Conservation (phyloP, 1,139 yeast species). For the Kodamaea plutei region DNA sequence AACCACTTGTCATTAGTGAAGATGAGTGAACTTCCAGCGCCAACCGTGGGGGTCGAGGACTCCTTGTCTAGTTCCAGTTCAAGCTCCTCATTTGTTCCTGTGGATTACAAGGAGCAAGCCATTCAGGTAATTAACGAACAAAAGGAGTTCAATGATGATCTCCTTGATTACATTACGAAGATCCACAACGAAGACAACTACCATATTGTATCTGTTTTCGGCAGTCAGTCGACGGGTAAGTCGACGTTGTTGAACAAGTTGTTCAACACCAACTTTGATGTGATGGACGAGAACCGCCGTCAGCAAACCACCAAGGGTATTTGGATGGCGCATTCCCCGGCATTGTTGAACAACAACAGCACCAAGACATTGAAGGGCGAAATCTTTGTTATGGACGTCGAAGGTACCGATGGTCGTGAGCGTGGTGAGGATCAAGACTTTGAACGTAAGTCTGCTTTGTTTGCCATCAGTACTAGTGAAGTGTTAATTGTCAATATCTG, state of each 20-base stretch:
- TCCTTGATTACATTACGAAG: conserved; percentile 37
- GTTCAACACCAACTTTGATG: conserved; percentile 85
- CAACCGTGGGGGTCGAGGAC: conserved; percentile 9
- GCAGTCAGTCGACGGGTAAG: conserved; percentile 95
- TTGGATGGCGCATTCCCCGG: conserved; percentile 73
- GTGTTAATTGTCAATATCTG: conserved; percentile 87
- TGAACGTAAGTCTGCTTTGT: conserved; percentile 92
- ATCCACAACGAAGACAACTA: conserved; percentile 58
- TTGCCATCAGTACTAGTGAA: conserved; percentile 90
- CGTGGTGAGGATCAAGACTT: conserved; percentile 98
- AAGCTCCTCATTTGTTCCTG: conserved; percentile 42
- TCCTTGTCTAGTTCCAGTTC: conserved; percentile 21
- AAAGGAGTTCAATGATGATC: conserved; percentile 52
- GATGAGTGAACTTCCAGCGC: conserved; percentile 10
- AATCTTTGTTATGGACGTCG: conserved; percentile 90
- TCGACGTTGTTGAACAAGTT: conserved; percentile 82
- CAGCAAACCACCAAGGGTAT: conserved; percentile 95
- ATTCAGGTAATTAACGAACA: conserved; percentile 79
- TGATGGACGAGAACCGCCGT: conserved; percentile 78
- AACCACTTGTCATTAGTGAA: no score
- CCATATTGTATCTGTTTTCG: conserved; percentile 92
- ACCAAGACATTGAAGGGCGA: conserved; percentile 18
- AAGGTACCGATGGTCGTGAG: conserved; percentile 97
- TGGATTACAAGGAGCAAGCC: conserved; percentile 39
- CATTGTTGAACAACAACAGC: conserved; percentile 23